A percentile compares a stretch with the other conserved stretches of the same genome.
Conservation (phyloP, 2,329 filamentous ascomycete species). For the Catunica adiposa region DNA sequence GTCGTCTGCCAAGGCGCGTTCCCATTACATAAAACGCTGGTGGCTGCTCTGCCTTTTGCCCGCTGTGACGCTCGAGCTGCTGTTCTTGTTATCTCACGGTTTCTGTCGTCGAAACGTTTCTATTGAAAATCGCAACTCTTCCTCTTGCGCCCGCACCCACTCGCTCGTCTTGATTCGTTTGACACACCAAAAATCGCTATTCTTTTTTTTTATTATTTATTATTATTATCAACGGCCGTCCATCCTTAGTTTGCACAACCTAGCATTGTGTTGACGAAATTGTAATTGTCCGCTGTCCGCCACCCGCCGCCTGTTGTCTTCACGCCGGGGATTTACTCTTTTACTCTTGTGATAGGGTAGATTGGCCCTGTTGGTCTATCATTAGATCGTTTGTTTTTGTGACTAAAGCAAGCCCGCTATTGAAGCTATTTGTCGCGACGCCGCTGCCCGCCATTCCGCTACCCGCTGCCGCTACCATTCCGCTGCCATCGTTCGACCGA, state of each 20-base stretch:
- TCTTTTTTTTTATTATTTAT: too few species aligned
- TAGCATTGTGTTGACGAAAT: not conserved
- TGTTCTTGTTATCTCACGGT: constrained; percentile 12
- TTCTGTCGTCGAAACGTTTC: constrained; percentile 11
- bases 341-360: not conserved
- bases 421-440: not conserved
- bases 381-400: not conserved
- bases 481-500: not conserved
- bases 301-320: not conserved
- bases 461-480: not conserved
- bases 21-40: constrained; percentile 17
- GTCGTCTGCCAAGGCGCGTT: constrained; percentile 7
- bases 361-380: not conserved
- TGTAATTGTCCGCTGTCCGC: not conserved
- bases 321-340: not conserved
- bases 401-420: not conserved
- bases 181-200: constrained; percentile 3
- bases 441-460: not conserved
- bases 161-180: constrained; percentile 14
- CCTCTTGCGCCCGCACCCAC: constrained; percentile 25
- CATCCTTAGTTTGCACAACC: not conserved
- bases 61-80: constrained; percentile 10
- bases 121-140: constrained; percentile 12
- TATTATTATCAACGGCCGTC: not conserved
- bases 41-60: constrained; percentile 11